Evolutionary conservation across 805 yeast genomes (phyloP), one percentile per base, ranked within the genome.

Genomic region (Yueomyces sinensis): DNA sequence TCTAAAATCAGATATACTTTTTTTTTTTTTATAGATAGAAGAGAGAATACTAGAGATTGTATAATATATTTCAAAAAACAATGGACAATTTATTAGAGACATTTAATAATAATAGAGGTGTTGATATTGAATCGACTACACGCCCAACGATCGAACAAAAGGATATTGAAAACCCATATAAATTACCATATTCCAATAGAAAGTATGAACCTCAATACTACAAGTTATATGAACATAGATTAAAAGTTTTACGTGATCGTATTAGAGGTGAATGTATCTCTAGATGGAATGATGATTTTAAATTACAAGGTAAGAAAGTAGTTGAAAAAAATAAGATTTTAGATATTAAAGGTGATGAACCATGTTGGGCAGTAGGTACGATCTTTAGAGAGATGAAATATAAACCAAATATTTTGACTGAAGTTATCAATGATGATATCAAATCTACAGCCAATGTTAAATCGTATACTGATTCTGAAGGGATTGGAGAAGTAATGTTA

Each of bases 341-440:
- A 49, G 47, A 59, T 59, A 29, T 69, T 58, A 41, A 63, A 54
- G 43, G 64, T 47, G 41, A 62, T 53, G 32, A 60, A 54, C 47
- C 73, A 64, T 54, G 82, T 41, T 91, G 89, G 89, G 75, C 84
- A 11, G 66, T 79, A 18, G 98, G 98, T 3, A 83, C 96, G 0
- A 66, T 87, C 0, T 84, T 79, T 48, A 70, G 82, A 46, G 95
- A 87, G 40, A 68, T 83, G 76, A 75, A 74, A 48, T 73, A 74
- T 49, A 91, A 91, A 50, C 86, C 95, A 4, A 80, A 87, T 52
- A 76, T 91, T 34, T 58, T 91, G 37, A 72, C 74, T 30, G 97
- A 91, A 41, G 86, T 89, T 7, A 74, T 80, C 23, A 68, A 68
- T 34, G 68, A 63, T 32, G 15, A 25, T 25, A 25, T n/a, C 15